Evolutionary conservation across 805 yeast genomes (phyloP), one percentile per base, ranked within the genome.

Genomic region (Candida methanosorbosa): DNA sequence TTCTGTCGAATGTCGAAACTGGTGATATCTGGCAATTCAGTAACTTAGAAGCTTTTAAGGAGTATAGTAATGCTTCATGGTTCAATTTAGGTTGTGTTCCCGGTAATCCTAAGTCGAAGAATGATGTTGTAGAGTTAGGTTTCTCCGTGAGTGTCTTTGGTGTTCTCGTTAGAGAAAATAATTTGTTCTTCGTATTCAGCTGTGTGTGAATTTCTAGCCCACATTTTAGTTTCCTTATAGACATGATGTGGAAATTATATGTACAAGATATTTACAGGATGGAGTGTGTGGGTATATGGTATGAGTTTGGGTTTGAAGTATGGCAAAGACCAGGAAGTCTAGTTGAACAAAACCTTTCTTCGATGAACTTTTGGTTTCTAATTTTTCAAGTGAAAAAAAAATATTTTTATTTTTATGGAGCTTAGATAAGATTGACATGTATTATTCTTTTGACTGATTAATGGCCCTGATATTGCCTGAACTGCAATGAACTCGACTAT

Each of bases 131-230:
- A 3, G 79, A 49, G 57, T 90, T 90, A 5, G 95, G 94, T 3
- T 41, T 36, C 1, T 42, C 47, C 6, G 64, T 61, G 30, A 49
- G 57, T 11, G 58, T 57, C 29, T 72, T 65, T 35, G 72, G 67
- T 6, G 68, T 60, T 3, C 57, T 57, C 2, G 88, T 70, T 2
- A 65, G 46, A 3, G 96, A 82, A 45, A 92, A 92, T 19, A 92
- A 72, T 55, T 92, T 92, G 36, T 70, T 63, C 25, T 57, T 51
- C 0, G 97, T 84, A 42, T 72, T 68, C 36, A 92, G 62, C 56
- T 92, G 98, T 1, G 97, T 81, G 54, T 92, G 98, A 29, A 92
- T 82, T 55, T 92, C 98, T 24, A 92, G 61, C 0, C 98, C 98
- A 50, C 95, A 82, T 50, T 78, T 83, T 43, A 90, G 38, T 37